Evolutionary conservation across 495 filamentous ascomycete species (phyloP), one percentile per base, ranked within the genome.

Genomic region (Alectoria sarmentosa): DNA sequence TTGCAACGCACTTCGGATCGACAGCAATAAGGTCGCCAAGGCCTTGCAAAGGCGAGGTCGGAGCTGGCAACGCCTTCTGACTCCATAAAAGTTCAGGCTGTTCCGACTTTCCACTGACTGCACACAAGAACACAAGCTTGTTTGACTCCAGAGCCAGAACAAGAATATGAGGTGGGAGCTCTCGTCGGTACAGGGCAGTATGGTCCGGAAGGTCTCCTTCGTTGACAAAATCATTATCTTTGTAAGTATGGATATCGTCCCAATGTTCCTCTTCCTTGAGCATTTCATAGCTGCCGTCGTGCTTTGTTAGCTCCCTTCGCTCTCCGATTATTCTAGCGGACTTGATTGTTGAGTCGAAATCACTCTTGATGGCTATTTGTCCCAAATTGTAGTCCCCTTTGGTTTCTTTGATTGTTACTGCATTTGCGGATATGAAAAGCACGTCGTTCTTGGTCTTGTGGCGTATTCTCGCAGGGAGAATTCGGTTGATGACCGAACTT

Each of bases 11-110:
- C 83, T 77, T 80, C 28, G 92, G 91, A 73, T 97, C 91, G 44
- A 96, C 86, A 44, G 91, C 88, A 59, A 96, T 75, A 72, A 92
- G 88, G 63, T 86, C 86, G 8, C 92, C 92, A 61, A 88, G 84
- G 62, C 81, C 78, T 49, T 84, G 80, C 28, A 82, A 81, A 37
- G 80, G 71, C 60, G 78, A 79, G 60, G 79, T 75, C 70, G 83
- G 82, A 32, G 76, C 73, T 48, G 84, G 86, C 17, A 88, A 76
- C 17, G 83, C 83, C 44, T 80, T 77, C 44, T 79, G 79, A 58
- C 80, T 80, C 41, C 86, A 78, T 8, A 84, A 73, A 67, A 96
- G 91, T 57, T 83, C 77, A 32, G 79, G 66, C 10, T 82, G 76
- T 58, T 75, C 70, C 23, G 74, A 70, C 1, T 67, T 62, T 4